Conservation (phyloP, 768 basidiomycete species). For the Trametes elegans region DNA sequence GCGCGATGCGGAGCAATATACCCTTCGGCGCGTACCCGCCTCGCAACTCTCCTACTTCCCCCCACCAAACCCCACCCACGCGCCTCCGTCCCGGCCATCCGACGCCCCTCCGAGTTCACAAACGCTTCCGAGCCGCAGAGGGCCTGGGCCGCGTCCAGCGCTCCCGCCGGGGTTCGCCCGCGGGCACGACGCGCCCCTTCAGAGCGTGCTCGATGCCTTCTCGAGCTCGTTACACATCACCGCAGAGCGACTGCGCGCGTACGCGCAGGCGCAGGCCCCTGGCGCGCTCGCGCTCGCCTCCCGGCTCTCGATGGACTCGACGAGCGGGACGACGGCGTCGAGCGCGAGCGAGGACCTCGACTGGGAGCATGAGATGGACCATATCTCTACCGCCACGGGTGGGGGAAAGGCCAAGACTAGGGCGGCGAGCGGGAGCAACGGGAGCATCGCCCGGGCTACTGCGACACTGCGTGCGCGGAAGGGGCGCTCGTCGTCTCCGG, state of each 20-base stretch:
- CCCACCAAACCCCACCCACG: conserved; percentile 19
- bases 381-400: no score
- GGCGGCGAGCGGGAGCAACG: neutral
- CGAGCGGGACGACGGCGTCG: conserved; percentile 22
- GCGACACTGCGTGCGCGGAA: neutral
- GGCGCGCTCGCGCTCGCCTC: conserved; percentile 12
- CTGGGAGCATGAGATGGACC: conserved; percentile 30
- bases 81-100: neutral
- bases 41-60: conserved; percentile 35
- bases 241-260: neutral
- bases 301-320: conserved; percentile 28
- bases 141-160: neutral
- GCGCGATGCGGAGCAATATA: conserved; percentile 5
- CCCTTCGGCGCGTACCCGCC: conserved; percentile 31
- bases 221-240: conserved; percentile 10
- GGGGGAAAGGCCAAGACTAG: neutral
- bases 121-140: conserved; percentile 1
- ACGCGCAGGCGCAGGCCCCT: conserved; percentile 16
- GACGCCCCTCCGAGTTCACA: neutral
- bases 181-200: neutral
- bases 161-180: conserved; percentile 2
- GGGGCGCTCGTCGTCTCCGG: neutral
- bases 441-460: no score
- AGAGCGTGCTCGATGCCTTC: conserved; percentile 8
- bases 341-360: conserved; percentile 28